Evolutionary conservation across 2,329 filamentous ascomycete genomes (phyloP).

Genomic region (Xylariomycetidae sp.): DNA sequence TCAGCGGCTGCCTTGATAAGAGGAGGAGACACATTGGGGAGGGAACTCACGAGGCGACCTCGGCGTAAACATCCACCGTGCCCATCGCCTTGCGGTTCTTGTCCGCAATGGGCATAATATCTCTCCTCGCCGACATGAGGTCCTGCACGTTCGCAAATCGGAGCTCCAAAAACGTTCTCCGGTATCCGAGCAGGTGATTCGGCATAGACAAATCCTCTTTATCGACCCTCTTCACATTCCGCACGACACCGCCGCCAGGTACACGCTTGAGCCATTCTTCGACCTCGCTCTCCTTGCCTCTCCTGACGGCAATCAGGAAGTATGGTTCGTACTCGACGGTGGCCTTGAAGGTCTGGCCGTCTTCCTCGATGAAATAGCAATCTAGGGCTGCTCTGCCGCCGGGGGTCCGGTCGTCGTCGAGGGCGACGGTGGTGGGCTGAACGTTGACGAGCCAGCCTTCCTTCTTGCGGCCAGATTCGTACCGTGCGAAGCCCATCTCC

Average conservation of each 20-base stretch:
- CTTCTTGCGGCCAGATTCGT: constrained; percentile 75
- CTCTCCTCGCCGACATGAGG: constrained; percentile 76
- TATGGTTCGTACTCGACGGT: constrained; percentile 96
- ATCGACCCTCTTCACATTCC: constrained; percentile 69
- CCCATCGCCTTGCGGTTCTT: constrained; percentile 96
- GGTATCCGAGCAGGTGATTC: constrained; percentile 90
- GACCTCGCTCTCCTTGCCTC: constrained; percentile 83
- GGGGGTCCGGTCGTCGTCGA: constrained; percentile 74
- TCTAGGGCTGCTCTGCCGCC: constrained; percentile 87
- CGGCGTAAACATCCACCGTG: constrained; percentile 97
- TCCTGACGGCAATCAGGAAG: constrained; percentile 86
- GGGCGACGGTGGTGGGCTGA: constrained; percentile 71
- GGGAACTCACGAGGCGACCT: constrained; percentile 74
- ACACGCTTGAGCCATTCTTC: constrained; percentile 90
- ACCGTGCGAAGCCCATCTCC: constrained; percentile 87
- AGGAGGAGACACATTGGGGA: no score
- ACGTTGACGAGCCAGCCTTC: constrained; percentile 95
- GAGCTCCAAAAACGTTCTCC: constrained; percentile 81
- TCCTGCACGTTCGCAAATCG: constrained; percentile 84
- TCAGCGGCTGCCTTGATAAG: constrained; percentile 12
- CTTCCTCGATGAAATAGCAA: constrained; percentile 93
- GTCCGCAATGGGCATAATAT: constrained; percentile 86
- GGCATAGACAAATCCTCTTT: constrained; percentile 95
- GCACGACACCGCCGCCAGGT: constrained; percentile 74
- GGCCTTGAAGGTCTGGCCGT: constrained; percentile 88